Base-by-base conservation (phyloP, 1,284 basidiomycete species). In the Neotropicomus parvogracilis region DNA sequence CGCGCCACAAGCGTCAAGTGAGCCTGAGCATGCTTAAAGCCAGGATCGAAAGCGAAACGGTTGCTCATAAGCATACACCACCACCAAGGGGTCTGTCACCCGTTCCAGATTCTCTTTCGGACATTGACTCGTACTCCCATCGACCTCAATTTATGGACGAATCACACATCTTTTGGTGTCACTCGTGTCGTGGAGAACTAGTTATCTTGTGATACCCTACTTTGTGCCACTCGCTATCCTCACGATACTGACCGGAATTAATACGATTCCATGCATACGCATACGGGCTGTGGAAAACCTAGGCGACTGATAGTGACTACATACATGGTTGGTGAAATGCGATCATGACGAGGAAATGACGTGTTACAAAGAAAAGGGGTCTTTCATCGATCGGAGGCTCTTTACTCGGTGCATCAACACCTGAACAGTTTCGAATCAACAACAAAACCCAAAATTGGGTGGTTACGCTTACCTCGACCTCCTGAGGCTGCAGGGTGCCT, bases 21-120 rank as follows among this genome's bases (percentile, higher is more conserved):
- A 91, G 89, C 64, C 70, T 95, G 52, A 83, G 83, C 59, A 92
- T 93, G 80, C 79, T 95, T 45, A 92, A 91, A 64, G 91, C 89
- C 21, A 80, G 91, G 36, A 93, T 95, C 65, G 88, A 90, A 52
- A 83, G 84, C 63, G 87, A 90, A 64, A 70, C 76, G 13, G 79
- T 76, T 14, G 61, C 65, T 40, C 60, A 59, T 19, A 52, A 54
- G 16, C 62, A 65, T 29, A 56, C 63, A 0, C 58, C 68, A 10
- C 79, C 68, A 1, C 79, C 79, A 16, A 69, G 80, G 40, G 71
- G 76, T 6, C 60, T 78, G 44, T 82, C 83, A 19, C 82, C 81
- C 11, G 71, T 75, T 35, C 63, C 58, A 1, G 66, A 68, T 29
- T 32, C 57, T 0, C 6, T 29, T 20, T 48, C 47, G 6, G 60